These are phyloP conservation scores for Boletus coccyginus DNA, from an alignment of 768 basidiomycete genomes.

Conservation along the genomic window DNA sequence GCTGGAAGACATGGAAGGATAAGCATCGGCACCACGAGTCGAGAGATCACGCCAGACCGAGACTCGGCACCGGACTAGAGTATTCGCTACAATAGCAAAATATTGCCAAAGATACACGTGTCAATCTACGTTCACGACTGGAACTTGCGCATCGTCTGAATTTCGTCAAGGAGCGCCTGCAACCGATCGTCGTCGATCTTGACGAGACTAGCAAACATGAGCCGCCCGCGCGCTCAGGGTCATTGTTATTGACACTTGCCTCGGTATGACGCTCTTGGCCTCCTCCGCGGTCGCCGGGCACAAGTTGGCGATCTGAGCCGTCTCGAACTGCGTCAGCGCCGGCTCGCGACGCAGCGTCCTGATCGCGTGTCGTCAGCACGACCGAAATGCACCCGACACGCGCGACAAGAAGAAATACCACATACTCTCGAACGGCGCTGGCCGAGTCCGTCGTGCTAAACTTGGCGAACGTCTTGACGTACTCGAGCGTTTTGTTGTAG, in stretches of 20 bases:
- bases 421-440: slow-evolving; percentile 83
- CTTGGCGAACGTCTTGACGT: slow-evolving; percentile 88
- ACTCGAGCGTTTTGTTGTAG: slow-evolving; percentile 90
- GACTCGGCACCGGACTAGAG: not conserved
- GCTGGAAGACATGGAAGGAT: slow-evolving; percentile 54
- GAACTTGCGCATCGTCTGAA: slow-evolving; percentile 88
- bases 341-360: slow-evolving; percentile 80
- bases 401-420: too few species aligned
- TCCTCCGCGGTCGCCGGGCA: slow-evolving; percentile 88
- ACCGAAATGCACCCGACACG: not conserved
- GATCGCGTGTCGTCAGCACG: not conserved
- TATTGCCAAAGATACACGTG: not conserved
- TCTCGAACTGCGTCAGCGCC: slow-evolving; percentile 84
- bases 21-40: not conserved
- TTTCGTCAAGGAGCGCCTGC: slow-evolving; percentile 80
- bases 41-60: not conserved
- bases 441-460: slow-evolving; percentile 85
- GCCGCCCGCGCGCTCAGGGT: not conserved
- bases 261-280: slow-evolving; percentile 88
- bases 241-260: slow-evolving; percentile 41
- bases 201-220: slow-evolving; percentile 53
- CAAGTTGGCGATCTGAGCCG: slow-evolving; percentile 88
- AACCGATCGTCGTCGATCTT: slow-evolving; percentile 87
- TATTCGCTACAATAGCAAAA: slow-evolving; percentile 3
- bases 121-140: slow-evolving; percentile 51